Base-by-base conservation (phyloP, 768 basidiomycete genomes). In the Pulveroboletus sp. region DNA sequence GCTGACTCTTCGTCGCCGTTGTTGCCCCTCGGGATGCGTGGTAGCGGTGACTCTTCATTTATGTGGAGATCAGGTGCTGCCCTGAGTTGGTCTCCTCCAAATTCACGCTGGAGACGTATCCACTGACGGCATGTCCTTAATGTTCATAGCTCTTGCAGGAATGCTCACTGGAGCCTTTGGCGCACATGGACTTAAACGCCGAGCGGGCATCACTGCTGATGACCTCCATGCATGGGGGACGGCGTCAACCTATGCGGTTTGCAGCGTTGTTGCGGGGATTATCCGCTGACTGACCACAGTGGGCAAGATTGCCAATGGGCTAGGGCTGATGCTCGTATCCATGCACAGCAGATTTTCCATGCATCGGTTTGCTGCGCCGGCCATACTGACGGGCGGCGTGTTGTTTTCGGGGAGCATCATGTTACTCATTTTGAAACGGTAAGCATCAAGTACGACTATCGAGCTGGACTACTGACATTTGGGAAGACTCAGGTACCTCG, bases 121-220 rank as follows among this genome's bases (percentile, higher is more conserved):
- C 2, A 37, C 51, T 51, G 27, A 39, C 33, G 28, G 30, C 28
- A 46, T 37, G 18, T 37, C 30, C n/a, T 28, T 39, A 14, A 32
- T 17, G 24, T 21, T 18, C n/a, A 26, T 63, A 71, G 76, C 71
- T 27, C 64, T 76, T 10, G 44, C 64, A 40, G 85, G 86, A 31
- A 78, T 85, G 56, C 52, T 80, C 26, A 63, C 79, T 27, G 83
- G 83, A 8, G 86, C 85, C 40, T 86, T 87, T 64, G 86, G 86
- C 56, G 71, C 81, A 10, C 86, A 89, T 64, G 80, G 69, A 10
- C 72, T 89, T 48, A 74, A 74, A 53, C 62, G 67, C n/a, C 65
- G 71, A 39, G 59, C 68, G 15, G 76, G 75, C 0, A 71, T 81
- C 8, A 77, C 80, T 8, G 43, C 73, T 9, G 81, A 81, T 18